A percentile compares a stretch with the other conserved stretches of the same genome.
phyloP scores from a whole-genome alignment of 306 rosid genomes.

The Castanea mollissima region DNA sequence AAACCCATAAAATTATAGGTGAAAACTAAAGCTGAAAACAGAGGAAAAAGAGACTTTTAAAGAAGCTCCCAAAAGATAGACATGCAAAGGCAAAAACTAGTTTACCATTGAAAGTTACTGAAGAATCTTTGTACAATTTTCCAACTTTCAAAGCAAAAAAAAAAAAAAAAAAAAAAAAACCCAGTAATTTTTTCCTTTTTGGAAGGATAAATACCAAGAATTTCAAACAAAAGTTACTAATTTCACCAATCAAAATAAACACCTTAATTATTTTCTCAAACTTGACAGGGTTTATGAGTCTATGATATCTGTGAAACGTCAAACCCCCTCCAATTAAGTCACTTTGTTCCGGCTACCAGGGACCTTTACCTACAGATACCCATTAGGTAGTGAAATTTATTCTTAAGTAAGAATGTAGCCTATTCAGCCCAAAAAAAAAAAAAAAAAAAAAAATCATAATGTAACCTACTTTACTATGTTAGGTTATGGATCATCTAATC shows the following conservation, averaged over 20 bases:
- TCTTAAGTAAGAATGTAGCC: not conserved
- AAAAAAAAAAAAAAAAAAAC: too few relatives aligned
- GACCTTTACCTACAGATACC: not conserved
- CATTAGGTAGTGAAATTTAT: not conserved
- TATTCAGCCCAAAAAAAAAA: too few relatives aligned
- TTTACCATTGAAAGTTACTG: not conserved
- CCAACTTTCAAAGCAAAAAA: not conserved
- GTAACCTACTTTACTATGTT: not conserved
- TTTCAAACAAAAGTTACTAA: too few relatives aligned
- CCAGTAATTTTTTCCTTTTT: not conserved
- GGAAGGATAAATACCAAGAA: not conserved
- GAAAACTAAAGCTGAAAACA: not conserved
- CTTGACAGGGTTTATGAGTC: too few relatives aligned
- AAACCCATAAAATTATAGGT: too few relatives aligned
- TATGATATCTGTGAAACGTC: too few relatives aligned
- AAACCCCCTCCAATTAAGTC: not conserved
- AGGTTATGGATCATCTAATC: not conserved
- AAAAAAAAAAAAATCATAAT: too few relatives aligned
- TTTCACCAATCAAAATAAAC: not conserved
- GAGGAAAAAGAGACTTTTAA: not conserved
- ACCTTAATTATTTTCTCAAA: too few relatives aligned
- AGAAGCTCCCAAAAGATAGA: not conserved
- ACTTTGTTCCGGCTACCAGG: not conserved
- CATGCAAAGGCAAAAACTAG: constrained; percentile 1
- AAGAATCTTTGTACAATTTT: not conserved